Percentiles rank a stretch among this genome's conserved stretches.
phyloP scores from a whole-genome alignment of 768 basidiomycete species.

The Rhizopogon vulgaris region DNA sequence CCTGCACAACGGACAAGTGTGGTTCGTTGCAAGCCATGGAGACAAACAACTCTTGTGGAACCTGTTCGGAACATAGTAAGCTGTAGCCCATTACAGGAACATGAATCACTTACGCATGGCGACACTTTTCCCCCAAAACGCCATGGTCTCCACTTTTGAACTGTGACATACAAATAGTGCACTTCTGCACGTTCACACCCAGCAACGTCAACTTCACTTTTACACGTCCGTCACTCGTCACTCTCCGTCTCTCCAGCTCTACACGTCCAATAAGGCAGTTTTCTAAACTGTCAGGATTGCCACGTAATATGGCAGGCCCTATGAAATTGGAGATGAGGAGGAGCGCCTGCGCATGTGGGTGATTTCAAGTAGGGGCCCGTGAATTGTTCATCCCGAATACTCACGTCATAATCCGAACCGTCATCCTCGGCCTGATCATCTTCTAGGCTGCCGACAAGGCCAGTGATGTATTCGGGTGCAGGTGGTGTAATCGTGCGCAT shows the following conservation, averaged over 20 bases:
- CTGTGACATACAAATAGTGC: slow-evolving; percentile 67
- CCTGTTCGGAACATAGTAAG: slow-evolving; percentile 17
- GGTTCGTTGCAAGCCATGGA: slow-evolving; percentile 55
- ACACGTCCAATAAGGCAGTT: slow-evolving; percentile 36
- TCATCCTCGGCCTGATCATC: slow-evolving; percentile 33
- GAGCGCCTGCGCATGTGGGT: slow-evolving; percentile 40
- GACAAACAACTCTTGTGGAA: slow-evolving; percentile 62
- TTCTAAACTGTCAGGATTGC: slow-evolving; percentile 11
- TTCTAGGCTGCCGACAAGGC: slow-evolving; percentile 52
- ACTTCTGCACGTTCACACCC: slow-evolving; percentile 60
- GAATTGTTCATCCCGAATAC: slow-evolving; percentile 24
- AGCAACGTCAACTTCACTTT: slow-evolving; percentile 66
- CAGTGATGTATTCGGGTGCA: slow-evolving; percentile 54
- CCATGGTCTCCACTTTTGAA: slow-evolving; percentile 56
- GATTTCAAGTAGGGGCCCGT: slow-evolving; percentile 14
- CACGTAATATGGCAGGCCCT: slow-evolving; percentile 39
- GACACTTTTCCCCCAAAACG: slow-evolving; percentile 51
- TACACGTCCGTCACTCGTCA: slow-evolving; percentile 56
- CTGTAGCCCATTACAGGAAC: not conserved
- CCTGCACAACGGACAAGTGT: slow-evolving; percentile 64
- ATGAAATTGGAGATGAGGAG: slow-evolving; percentile 56
- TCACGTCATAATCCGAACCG: slow-evolving; percentile 62
- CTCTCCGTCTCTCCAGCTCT: slow-evolving; percentile 53
- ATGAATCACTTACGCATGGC: slow-evolving; percentile 41
- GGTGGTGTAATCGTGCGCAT: slow-evolving; percentile 25